phyloP scores from a whole-genome alignment of 768 basidiomycete genomes.

The Gloeopeniophorella convolvens region DNA sequence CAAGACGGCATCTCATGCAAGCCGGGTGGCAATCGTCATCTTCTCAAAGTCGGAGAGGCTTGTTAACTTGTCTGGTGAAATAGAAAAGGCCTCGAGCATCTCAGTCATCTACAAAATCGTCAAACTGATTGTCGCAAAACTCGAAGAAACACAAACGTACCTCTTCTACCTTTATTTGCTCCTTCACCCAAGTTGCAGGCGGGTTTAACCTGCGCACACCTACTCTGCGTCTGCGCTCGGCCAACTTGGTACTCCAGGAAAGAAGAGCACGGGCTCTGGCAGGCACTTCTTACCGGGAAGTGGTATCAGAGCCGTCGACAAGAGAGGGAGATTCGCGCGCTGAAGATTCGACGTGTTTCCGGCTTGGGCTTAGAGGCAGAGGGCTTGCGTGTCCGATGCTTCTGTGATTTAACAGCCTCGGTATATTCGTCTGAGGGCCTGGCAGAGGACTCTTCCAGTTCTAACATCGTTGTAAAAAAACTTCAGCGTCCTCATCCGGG shows the following conservation, averaged over 20 bases:
- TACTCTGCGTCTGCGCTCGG: conserved; percentile 49
- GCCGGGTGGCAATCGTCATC: conserved; percentile 63
- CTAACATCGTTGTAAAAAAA: conserved; percentile 28
- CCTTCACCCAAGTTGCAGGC: conserved; percentile 56
- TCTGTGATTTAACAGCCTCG: conserved; percentile 3
- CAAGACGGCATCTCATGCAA: no score
- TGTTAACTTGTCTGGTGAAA: conserved; percentile 61
- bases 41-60: conserved; percentile 60
- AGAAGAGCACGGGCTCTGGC: conserved; percentile 66
- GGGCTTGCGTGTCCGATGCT: conserved; percentile 11
- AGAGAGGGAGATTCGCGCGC: background rate
- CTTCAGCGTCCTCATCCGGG: conserved; percentile 20
- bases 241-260: conserved; percentile 45
- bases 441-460: conserved; percentile 16
- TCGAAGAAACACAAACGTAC: conserved; percentile 30
- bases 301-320: conserved; percentile 28
- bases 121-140: background rate
- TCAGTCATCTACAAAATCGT: conserved; percentile 51
- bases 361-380: background rate
- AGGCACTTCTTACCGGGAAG: conserved; percentile 50
- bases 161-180: conserved; percentile 70
- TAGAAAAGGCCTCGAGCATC: conserved; percentile 75
- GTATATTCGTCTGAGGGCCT: conserved; percentile 14
- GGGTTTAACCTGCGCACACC: conserved; percentile 60
- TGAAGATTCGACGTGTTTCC: no score